Base-by-base conservation (phyloP, 202 grass and related monocot genomes). In the Thinopyrum obtusiflorum region DNA sequence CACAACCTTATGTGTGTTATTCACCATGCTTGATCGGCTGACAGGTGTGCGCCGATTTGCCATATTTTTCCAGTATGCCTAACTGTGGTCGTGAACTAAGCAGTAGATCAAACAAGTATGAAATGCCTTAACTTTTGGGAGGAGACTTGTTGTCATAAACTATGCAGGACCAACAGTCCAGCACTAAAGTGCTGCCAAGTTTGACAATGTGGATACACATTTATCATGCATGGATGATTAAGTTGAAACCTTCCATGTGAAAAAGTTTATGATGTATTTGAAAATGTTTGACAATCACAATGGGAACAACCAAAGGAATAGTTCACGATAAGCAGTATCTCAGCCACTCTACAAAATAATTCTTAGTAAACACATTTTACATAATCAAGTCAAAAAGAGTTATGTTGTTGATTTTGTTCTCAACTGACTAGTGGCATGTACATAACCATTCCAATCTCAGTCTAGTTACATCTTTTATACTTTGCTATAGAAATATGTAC, bases 381-480 rank as follows among this genome's bases (percentile, higher is more conserved):
- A 82, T 70, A 42, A 68, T 77, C 36, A 89, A 78, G 70, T 63
- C 9, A 61, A 21, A 59, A 20, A n/a, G 37, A 77, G 32, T 70
- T 26, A 15, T 18, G 4, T 65, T 35, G 18, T 11, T 49, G 36
- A 7, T 29, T 60, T 23, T 51, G 26, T 31, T 35, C 53, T 59
- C 63, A 77, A 85, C 11, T 68, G 12, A 70, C 37, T 25, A 76
- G 15, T 21, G 5, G 32, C 9, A 77, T 72, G 28, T 25, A 72
- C 15, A 26, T 26, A 65, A 65, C 76, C 77, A 14, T 17, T 21
- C 5, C 25, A 65, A 65, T 23, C 4, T 72, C 1, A n/a, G 47
- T 37, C 37, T 77, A 61, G 4, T 24, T 20, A 64, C 29, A 44
- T 6, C 15, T n/a, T 71, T 39, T 82, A 25, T 64, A 78, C 7